These are phyloP conservation scores for Zizania palustris DNA, from an alignment of 202 grass and related monocot species.

Conservation along the genomic window DNA sequence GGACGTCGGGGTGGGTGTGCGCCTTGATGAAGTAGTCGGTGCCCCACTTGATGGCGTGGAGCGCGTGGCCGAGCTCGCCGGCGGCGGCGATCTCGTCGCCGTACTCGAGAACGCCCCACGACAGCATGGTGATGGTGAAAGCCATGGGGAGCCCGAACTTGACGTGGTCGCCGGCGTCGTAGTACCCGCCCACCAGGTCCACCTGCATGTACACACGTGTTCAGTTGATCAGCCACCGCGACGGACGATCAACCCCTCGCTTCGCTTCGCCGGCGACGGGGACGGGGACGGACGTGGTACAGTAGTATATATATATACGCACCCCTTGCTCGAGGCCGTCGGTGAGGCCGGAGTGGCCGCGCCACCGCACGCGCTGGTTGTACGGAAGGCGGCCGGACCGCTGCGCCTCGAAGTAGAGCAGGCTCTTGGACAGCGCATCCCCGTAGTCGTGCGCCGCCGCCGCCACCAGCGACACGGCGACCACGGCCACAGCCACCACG, in stretches of 20 bases:
- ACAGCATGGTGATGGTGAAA: constrained; percentile 82
- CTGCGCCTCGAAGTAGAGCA: constrained; percentile 96
- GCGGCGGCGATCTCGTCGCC: constrained; percentile 41
- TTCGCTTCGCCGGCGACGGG: background rate
- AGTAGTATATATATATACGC: background rate
- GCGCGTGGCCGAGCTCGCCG: constrained; percentile 62
- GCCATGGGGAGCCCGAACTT: constrained; percentile 97
- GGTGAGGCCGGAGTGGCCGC: constrained; percentile 78
- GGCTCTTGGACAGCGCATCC: constrained; percentile 73
- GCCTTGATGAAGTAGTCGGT: constrained; percentile 83
- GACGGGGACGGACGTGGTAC: background rate
- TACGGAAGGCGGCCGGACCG: constrained; percentile 89
- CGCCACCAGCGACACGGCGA: constrained; percentile 12
- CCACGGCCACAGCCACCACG: constrained; percentile 11
- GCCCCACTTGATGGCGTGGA: constrained; percentile 79
- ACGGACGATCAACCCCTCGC: background rate
- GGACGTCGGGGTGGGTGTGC: constrained; percentile 53
- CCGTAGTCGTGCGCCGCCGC: constrained; percentile 58
- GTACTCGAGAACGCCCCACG: constrained; percentile 71
- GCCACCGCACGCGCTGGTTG: constrained; percentile 83
- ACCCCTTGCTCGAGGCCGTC: constrained; percentile 92
- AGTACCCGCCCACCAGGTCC: constrained; percentile 86
- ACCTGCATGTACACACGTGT: constrained; percentile 34
- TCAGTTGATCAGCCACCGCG: background rate
- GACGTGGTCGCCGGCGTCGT: constrained; percentile 94